Percentiles rank a stretch among this genome's conserved stretches.
Conservation (phyloP, 2,329 filamentous ascomycete species). For the Colletotrichum sp. region DNA sequence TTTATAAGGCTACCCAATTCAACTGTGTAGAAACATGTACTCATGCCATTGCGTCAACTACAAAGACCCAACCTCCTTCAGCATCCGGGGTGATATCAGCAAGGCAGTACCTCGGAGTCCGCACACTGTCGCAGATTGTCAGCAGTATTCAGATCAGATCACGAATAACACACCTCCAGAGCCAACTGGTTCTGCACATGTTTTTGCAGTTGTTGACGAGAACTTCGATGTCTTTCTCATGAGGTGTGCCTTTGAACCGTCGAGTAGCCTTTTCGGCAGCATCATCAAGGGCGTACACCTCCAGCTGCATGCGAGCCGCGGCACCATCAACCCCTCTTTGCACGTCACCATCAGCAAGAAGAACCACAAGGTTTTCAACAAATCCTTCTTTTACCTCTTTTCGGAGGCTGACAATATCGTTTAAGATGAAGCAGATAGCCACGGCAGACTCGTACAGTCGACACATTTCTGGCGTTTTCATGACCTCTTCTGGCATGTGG, state of each 20-base stretch:
- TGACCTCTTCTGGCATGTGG: neutral
- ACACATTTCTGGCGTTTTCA: neutral
- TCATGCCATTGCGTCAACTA: neutral
- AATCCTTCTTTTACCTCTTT: conserved; percentile 14
- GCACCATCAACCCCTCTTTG: neutral
- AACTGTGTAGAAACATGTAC: neutral
- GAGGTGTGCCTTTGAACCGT: neutral
- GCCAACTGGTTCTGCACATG: neutral
- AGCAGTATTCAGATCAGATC: neutral
- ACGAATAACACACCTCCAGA: neutral
- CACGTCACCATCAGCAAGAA: neutral
- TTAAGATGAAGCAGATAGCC: neutral
- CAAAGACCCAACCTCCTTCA: neutral
- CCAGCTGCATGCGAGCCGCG: neutral
- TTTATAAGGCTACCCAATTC: neutral
- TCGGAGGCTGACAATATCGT: conserved; percentile 4
- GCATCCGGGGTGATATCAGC: neutral
- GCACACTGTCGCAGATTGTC: neutral
- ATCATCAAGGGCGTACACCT: neutral
- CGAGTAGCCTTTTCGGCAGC: neutral
- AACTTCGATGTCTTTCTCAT: neutral
- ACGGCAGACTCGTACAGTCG: neutral
- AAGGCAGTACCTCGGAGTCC: neutral
- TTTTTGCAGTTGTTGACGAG: neutral
- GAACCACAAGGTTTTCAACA: conserved; percentile 8